phyloP scores from a whole-genome alignment of 2,329 filamentous ascomycete genomes.

The Arthrobotrys musiformis region DNA sequence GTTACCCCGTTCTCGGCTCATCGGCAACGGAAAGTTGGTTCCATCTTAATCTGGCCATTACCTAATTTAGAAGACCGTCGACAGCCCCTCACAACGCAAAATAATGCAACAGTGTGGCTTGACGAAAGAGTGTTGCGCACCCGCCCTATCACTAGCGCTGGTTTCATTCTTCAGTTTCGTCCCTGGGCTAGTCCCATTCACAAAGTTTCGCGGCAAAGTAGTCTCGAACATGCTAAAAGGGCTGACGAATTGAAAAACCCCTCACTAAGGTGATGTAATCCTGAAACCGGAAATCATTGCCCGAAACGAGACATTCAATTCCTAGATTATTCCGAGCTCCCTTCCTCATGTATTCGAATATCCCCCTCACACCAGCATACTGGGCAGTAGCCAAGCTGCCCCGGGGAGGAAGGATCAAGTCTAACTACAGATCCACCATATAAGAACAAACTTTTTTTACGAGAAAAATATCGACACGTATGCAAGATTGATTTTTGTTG shows the following conservation, averaged over 20 bases:
- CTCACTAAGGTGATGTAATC: neutral
- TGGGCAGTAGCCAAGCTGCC: neutral
- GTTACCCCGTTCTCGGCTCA: neutral
- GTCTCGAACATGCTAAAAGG: neutral
- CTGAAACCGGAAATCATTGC: neutral
- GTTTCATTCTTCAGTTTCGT: no score
- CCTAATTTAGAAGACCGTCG: slow-evolving; percentile 4
- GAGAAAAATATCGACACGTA: slow-evolving; percentile 17
- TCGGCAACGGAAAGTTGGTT: neutral
- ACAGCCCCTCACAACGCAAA: slow-evolving; percentile 5
- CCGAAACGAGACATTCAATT: neutral
- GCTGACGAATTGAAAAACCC: neutral
- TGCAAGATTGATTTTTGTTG: neutral
- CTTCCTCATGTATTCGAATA: no score
- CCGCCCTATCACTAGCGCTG: no score
- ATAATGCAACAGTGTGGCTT: neutral
- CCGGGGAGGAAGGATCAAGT: neutral
- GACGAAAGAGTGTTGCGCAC: neutral
- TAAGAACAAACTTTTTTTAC: neutral
- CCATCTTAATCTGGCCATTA: neutral
- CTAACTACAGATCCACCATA: neutral
- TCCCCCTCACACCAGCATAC: neutral
- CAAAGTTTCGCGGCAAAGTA: neutral
- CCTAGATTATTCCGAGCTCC: slow-evolving; percentile 10
- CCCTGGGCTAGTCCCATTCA: neutral